Percentiles rank a stretch among this genome's conserved stretches.
Conservation (phyloP, 257 asterid genomes). For the Jacaranda copaia region DNA sequence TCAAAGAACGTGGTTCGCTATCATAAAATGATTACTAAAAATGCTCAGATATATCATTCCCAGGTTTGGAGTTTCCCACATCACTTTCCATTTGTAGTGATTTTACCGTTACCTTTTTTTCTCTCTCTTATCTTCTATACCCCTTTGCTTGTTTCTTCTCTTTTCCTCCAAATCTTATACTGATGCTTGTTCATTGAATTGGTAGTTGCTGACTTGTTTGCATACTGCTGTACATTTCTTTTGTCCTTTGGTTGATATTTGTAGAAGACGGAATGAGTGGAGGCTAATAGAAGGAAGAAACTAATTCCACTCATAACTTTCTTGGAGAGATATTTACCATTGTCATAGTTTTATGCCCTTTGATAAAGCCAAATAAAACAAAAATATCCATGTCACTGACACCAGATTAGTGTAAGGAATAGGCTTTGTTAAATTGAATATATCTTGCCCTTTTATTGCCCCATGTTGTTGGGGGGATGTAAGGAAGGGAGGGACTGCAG, state of each 20-base stretch:
- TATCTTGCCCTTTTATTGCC: not conserved
- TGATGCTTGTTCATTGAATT: slow-evolving; percentile 8
- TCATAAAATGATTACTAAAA: slow-evolving; percentile 36
- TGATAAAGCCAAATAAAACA: not conserved
- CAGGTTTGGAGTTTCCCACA: slow-evolving; percentile 41
- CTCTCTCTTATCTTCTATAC: not conserved
- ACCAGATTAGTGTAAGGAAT: not conserved
- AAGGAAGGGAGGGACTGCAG: not conserved
- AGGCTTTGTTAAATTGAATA: not conserved
- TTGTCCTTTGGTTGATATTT: not conserved
- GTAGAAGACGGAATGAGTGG: too few species aligned
- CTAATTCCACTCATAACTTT: not conserved
- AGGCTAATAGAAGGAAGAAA: not conserved
- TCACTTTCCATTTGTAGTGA: not conserved
- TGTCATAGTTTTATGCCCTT: not conserved
- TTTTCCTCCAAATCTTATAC: not conserved
- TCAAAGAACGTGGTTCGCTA: slow-evolving; percentile 37
- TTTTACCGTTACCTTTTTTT: not conserved
- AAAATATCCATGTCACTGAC: not conserved
- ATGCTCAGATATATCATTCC: slow-evolving; percentile 39
- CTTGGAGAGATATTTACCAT: not conserved
- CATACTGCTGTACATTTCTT: not conserved
- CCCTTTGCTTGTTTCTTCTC: not conserved
- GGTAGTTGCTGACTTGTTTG: not conserved
- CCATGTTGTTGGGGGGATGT: not conserved